Evolutionary conservation across 352 stramenopile genomes (phyloP).

Genomic region (Pythium folliculosum): DNA sequence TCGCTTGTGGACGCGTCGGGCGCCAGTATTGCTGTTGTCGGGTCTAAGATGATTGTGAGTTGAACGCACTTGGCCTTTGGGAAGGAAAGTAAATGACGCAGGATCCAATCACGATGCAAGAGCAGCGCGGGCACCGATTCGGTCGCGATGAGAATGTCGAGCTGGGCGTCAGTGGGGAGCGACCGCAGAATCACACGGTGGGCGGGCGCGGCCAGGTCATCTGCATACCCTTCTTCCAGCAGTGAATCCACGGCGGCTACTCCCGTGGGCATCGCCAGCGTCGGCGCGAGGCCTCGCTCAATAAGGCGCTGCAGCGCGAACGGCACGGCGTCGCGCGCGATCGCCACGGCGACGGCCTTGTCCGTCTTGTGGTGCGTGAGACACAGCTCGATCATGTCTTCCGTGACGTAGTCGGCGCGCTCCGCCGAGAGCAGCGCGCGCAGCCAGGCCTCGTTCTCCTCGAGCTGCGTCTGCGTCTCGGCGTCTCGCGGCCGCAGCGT

Average conservation of each 20-base stretch:
- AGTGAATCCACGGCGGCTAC: slow-evolving; percentile 38
- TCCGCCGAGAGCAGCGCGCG: slow-evolving; percentile 44
- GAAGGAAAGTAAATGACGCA: slow-evolving; percentile 52
- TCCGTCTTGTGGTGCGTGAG: slow-evolving; percentile 69
- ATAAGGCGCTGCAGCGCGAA: slow-evolving; percentile 61
- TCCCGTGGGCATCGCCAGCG: slow-evolving; percentile 35
- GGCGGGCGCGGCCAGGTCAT: slow-evolving; percentile 37
- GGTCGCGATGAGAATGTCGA: slow-evolving; percentile 53
- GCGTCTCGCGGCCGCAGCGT: slow-evolving; percentile 29
- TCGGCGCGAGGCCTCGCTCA: slow-evolving; percentile 35
- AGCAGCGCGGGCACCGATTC: slow-evolving; percentile 42
- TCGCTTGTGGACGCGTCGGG: not conserved
- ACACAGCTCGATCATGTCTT: slow-evolving; percentile 66
- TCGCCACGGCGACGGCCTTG: slow-evolving; percentile 64
- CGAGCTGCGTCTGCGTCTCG: slow-evolving; percentile 14
- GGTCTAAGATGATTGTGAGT: slow-evolving; percentile 53
- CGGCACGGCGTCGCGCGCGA: slow-evolving; percentile 43
- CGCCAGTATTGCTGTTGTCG: slow-evolving; percentile 3
- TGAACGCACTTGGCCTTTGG: slow-evolving; percentile 35
- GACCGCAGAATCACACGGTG: slow-evolving; percentile 58
- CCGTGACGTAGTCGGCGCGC: slow-evolving; percentile 50
- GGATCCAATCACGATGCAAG: slow-evolving; percentile 73
- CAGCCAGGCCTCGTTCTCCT: slow-evolving; percentile 54
- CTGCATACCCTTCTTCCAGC: slow-evolving; percentile 41
- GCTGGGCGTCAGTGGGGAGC: slow-evolving; percentile 50